phyloP scores from a whole-genome alignment of 176 grass and related monocot genomes.

The Carex parvula region DNA sequence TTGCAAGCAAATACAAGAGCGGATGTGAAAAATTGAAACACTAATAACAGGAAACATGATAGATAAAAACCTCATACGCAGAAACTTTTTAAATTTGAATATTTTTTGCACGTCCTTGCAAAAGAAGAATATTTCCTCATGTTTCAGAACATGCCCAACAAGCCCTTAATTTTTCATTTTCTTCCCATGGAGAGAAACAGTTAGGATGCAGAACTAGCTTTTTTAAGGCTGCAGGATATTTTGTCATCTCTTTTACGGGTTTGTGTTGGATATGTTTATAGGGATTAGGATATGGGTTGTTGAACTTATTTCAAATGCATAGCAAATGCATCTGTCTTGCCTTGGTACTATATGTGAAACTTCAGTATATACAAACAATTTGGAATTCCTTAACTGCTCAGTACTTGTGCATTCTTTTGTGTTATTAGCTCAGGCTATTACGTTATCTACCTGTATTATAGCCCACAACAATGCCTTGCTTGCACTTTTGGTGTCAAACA shows the following conservation, averaged over 20 bases:
- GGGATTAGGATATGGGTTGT: not conserved
- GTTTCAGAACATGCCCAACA: not conserved
- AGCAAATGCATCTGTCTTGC: not conserved
- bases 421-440: constrained; percentile 95
- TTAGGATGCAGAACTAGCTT: not conserved
- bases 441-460: constrained; percentile 92
- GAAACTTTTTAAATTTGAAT: not conserved
- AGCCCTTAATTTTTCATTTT: not conserved
- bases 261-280: not conserved
- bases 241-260: not conserved
- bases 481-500: constrained; percentile 90
- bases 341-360: not conserved
- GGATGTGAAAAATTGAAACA: not conserved
- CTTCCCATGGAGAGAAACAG: not conserved
- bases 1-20: not conserved
- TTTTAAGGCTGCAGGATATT: not conserved
- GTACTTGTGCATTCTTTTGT: constrained; percentile 97
- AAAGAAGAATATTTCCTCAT: not conserved
- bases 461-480: constrained; percentile 93
- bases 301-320: not conserved
- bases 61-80: not conserved
- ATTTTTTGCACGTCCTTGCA: not conserved
- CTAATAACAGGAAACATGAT: not conserved
- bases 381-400: constrained; percentile 60
- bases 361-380: constrained; percentile 6